Evolutionary conservation across 345 rosid genomes (phyloP), one percentile per base, ranked within the genome.

Genomic region (Eucalyptus marginata): DNA sequence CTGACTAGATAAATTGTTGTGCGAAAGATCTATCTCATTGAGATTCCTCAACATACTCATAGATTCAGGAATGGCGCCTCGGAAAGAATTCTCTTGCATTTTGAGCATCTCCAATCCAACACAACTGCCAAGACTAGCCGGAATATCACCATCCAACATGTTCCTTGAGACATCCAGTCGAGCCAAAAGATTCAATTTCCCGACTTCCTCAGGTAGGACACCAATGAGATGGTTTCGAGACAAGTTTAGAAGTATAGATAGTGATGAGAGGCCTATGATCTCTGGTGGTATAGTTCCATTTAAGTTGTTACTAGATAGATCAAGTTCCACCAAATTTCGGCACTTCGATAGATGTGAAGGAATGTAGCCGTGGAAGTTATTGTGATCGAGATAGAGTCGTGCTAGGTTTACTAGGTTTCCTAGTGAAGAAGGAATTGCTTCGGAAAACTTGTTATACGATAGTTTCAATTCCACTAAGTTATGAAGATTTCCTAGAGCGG

Each of bases 221-320:
- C 94, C 90, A 1, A 24, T 25, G 49, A 93, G 84, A 50, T 86
- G 54, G 10, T 93, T 93, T n/a, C 3, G 40, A n/a, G 93, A 88
- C n/a, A 93, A 54, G 85, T 87, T 88, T 4, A 93, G 47, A 10
- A 58, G n/a, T 58, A 25, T 13, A n/a, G 25, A 79, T 10, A 58
- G 13, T 1, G 64, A 58, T 58, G 64, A 25, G 64, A 58, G 64
- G 27, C n/a, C n/a, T 58, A 58, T 58, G 64, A 0, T 2, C n/a
- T 58, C 3, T 25, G 36, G 6, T 0, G 94, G 91, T 68, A 93
- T 87, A 10, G 83, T 31, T 18, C 95, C 93, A 51, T 13, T 80
- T 25, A 93, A 90, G 14, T 58, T 58, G 64, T 58, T 58, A 5
- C 64, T 25, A 25, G n/a, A 58, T 0, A 58, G 2, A 58, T 58